Base-by-base conservation (phyloP, 345 rosid genomes). In the Zanthoxylum bungeanum region DNA sequence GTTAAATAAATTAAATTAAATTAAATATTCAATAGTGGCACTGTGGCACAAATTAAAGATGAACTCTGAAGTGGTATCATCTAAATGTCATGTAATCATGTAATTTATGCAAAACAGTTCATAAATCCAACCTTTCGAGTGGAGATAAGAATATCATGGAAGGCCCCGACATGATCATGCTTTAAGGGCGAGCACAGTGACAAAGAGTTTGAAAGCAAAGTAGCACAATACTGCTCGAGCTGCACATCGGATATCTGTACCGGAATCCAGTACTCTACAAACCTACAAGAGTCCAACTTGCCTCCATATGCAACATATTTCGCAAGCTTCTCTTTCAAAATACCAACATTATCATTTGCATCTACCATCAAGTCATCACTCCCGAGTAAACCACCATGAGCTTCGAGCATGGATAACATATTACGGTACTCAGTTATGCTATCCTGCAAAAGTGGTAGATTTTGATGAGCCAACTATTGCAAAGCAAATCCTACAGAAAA, bases 221-320 rank as follows among this genome's bases (percentile, higher is more conserved):
- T 80, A 76, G 80, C 80, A 85, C 99, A 95, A 78, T 95, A 95
- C 80, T 88, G 92, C 85, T 95, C 98, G 55, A 92, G 88, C 81
- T 95, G 99, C 77, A 91, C 79, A 74, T 82, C 68, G 46, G 98
- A 92, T 78, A 95, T 74, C 76, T 81, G 85, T 44, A 84, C 91
- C 52, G 99, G 99, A 74, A 95, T 89, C 99, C 98, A 92, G 67
- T 85, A 92, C 85, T 95, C 99, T 5, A 73, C 63, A 83, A 89
- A 86, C 79, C 83, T 76, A 34, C 88, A 86, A 17, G 83, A 73
- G 31, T 78, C 86, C 16, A 61, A 66, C 80, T 78, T 86, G 84
- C 82, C 70, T 9, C 75, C 84, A 71, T 75, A 69, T 64, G 80
- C 80, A 61, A 64, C 75, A 76, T 69, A 75, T 63, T 76, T 71